phyloP scores from a whole-genome alignment of 2,329 filamentous ascomycete species.

The Diaporthe vexans region DNA sequence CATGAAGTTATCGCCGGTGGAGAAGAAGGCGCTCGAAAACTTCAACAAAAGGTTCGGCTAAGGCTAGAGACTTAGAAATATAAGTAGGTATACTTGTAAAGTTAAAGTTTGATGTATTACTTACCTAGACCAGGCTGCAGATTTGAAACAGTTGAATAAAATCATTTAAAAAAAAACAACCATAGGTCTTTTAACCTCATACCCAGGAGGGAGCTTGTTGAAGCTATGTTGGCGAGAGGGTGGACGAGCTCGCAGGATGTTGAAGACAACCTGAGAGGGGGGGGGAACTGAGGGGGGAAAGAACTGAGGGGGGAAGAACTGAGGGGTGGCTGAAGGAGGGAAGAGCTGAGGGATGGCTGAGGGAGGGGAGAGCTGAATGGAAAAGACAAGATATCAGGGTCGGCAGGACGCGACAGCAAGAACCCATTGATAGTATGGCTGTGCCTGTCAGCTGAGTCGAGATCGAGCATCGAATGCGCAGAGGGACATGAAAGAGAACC shows the following conservation, averaged over 20 bases:
- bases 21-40: too few relatives aligned
- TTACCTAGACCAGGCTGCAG: not conserved
- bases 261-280: not conserved
- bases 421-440: too few relatives aligned
- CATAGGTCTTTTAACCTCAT: slow-evolving; percentile 18
- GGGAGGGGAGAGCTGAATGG: too few relatives aligned
- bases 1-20: too few relatives aligned
- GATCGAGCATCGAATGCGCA: not conserved
- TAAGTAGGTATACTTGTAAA: too few relatives aligned
- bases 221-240: not conserved
- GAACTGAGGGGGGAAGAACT: not conserved
- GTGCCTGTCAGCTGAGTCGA: not conserved
- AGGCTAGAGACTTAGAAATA: not conserved
- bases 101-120: too few relatives aligned
- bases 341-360: too few relatives aligned
- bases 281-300: not conserved
- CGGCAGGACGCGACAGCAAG: too few relatives aligned
- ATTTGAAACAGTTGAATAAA: not conserved
- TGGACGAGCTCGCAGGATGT: too few relatives aligned
- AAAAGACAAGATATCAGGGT: too few relatives aligned
- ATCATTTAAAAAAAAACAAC: not conserved
- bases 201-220: slow-evolving; percentile 3
- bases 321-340: too few relatives aligned
- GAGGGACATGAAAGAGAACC: not conserved
- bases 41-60: too few relatives aligned